These are phyloP conservation scores for Sphagnum fallax DNA, from an alignment of 228 moss, liverwort and hornwort genomes.

Conservation along the genomic window DNA sequence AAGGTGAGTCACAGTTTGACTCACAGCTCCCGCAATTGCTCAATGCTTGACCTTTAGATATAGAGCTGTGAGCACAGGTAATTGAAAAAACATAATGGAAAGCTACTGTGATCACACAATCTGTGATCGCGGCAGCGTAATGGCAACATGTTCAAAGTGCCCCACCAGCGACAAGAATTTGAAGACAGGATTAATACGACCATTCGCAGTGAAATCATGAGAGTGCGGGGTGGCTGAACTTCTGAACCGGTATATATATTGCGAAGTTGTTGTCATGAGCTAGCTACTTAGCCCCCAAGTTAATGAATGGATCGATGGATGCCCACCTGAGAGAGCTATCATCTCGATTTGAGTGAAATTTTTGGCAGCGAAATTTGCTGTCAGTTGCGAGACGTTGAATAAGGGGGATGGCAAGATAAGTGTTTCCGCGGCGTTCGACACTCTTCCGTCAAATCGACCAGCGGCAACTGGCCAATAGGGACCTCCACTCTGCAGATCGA, in stretches of 20 bases:
- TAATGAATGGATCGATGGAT: no score
- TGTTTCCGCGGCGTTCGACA: conserved; percentile 23
- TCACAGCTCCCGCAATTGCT: no score
- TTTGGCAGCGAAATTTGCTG: conserved; percentile 30
- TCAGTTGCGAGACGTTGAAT: conserved; percentile 16
- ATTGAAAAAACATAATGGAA: no score
- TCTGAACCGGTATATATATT: background rate
- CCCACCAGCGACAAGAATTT: background rate
- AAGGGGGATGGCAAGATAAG: conserved; percentile 19
- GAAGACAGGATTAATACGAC: background rate
- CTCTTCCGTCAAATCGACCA: conserved; percentile 62
- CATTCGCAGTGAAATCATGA: background rate
- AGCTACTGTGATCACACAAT: no score
- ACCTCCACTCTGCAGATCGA: conserved; percentile 34
- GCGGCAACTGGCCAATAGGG: conserved; percentile 43
- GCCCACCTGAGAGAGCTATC: conserved; percentile 62
- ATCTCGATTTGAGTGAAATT: conserved; percentile 60
- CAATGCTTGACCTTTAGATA: no score
- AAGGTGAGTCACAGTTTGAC: no score
- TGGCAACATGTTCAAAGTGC: no score
- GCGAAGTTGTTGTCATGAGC: background rate
- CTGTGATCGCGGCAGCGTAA: no score
- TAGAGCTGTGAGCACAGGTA: no score
- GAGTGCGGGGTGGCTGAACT: background rate
- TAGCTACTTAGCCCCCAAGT: no score